These are phyloP conservation scores for Digitaria exilis DNA, from an alignment of 202 grass and related monocot species.

Conservation along the genomic window DNA sequence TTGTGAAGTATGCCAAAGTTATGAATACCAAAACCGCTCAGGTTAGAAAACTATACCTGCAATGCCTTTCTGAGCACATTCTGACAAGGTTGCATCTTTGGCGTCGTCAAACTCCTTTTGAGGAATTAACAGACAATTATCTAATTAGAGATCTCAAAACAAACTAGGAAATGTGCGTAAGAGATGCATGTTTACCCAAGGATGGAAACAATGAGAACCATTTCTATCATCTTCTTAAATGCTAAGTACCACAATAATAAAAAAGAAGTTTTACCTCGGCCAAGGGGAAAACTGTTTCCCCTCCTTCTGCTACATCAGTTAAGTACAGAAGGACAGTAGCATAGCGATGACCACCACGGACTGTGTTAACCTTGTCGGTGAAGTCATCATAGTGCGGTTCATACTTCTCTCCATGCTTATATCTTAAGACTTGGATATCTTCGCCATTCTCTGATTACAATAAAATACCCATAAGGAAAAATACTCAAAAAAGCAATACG, in stretches of 20 bases:
- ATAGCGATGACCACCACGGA: conserved; percentile 75
- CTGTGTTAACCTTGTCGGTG: conserved; percentile 74
- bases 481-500: not conserved
- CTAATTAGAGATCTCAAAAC: not conserved
- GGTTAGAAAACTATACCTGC: conserved; percentile 54
- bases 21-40: not conserved
- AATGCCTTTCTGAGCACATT: conserved; percentile 78
- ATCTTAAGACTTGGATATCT: conserved; percentile 88
- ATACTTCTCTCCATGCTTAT: conserved; percentile 83
- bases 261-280: conserved; percentile 59
- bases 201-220: not conserved
- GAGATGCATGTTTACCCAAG: not conserved
- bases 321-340: conserved; percentile 95
- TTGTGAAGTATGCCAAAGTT: conserved; percentile 15
- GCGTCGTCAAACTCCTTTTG: conserved; percentile 38
- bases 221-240: conserved; percentile 27
- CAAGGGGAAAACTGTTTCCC: conserved; percentile 91
- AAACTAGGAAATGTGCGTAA: not conserved
- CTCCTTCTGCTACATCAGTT: conserved; percentile 77
- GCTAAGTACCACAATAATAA: not conserved
- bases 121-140: conserved; percentile 10
- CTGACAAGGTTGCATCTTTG: conserved; percentile 70
- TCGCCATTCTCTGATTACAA: conserved; percentile 86
- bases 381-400: conserved; percentile 88
- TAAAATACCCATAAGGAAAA: conserved; percentile 32